Evolutionary conservation across 805 yeast species (phyloP), one percentile per base, ranked within the genome.

Genomic region (Barnettozyma wickerhamii): DNA sequence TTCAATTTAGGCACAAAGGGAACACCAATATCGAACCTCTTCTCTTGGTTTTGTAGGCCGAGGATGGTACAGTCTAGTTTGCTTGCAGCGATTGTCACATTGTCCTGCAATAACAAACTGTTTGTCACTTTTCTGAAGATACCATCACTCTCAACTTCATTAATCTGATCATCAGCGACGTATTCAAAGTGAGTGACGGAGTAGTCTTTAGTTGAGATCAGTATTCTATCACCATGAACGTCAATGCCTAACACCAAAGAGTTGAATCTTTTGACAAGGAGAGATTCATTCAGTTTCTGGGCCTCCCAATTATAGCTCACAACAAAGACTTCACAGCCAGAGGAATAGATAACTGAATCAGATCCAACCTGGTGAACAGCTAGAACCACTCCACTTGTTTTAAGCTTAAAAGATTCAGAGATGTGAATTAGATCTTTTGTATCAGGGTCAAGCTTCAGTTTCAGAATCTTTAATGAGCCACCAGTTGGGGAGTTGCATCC

Each of bases 1-100:
- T 35, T 33, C 2, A 69, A 23, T 42, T 62, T 55, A 2, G 71
- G 70, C 12, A 66, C 53, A 29, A 58, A 64, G 1, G 64, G 54
- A 2, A 59, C 45, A 20, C 46, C 38, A 1, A 44, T 17, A 26
- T 36, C 38, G 42, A 45, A 55, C 35, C 40, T 45, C 30, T 12
- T 51, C 41, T 40, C 24, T 40, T 47, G 35, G 10, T 33, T n/a
- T 9, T 34, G 47, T 3, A 37, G 19, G 2, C 58, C 55, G 19
- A 32, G 33, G 4, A 40, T 35, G 17, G 52, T 27, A 49, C 48
- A 42, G 44, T 50, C 46, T 38, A 52, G n/a, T 44, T 48, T 51
- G 30, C 52, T 55, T 4, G 53, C 32, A 40, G 54, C 49, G 41
- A 56, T 37, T 1, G 33, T 38, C 6, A 43, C 23, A n/a, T 38